Percentiles rank a stretch among this genome's conserved stretches.
Conservation (phyloP, 1,139 yeast genomes). For the Taiozyma onychis region DNA sequence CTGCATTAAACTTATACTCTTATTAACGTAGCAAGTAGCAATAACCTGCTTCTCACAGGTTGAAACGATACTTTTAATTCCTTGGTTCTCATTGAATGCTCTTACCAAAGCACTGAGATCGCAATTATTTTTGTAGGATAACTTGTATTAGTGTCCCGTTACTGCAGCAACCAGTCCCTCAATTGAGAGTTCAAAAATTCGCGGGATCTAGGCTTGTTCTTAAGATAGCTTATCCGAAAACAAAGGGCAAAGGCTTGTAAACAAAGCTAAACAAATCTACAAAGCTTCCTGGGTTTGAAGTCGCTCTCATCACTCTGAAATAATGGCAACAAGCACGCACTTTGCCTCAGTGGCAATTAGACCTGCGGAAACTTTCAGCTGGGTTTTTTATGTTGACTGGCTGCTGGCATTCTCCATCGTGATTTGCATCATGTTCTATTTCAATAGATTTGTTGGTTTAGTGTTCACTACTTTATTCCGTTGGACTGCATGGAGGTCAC, state of each 20-base stretch:
- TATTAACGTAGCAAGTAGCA: no score
- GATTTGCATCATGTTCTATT: slow-evolving; percentile 64
- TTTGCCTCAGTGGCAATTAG: slow-evolving; percentile 21
- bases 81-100: no score
- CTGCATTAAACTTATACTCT: no score
- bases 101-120: no score
- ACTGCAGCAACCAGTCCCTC: background rate
- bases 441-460: slow-evolving; percentile 70
- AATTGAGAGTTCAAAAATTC: background rate
- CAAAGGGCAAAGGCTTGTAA: background rate
- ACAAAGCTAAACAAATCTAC: background rate
- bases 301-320: background rate
- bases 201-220: background rate
- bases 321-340: slow-evolving; percentile 5
- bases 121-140: no score
- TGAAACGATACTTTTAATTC: no score
- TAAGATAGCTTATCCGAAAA: background rate
- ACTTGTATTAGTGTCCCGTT: no score
- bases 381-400: slow-evolving; percentile 89
- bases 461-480: slow-evolving; percentile 46
- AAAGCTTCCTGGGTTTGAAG: background rate
- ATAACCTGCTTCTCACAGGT: no score
- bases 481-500: slow-evolving; percentile 57
- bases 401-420: slow-evolving; percentile 57
- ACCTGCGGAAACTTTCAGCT: slow-evolving; percentile 42